phyloP scores from a whole-genome alignment of 2,329 filamentous ascomycete genomes.

The Paecilomyces formosus region DNA sequence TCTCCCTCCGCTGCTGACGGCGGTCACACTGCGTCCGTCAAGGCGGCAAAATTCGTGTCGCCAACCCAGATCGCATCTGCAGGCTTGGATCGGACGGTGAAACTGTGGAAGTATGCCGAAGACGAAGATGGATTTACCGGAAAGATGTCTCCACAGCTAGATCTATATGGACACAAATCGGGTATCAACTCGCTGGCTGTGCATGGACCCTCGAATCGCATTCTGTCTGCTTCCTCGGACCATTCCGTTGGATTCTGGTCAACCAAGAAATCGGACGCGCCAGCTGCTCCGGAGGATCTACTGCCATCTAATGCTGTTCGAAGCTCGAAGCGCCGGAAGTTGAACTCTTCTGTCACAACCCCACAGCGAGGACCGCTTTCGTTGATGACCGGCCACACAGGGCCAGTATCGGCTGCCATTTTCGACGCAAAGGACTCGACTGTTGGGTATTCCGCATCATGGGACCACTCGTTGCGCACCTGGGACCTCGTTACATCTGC shows the following conservation, averaged over 20 bases:
- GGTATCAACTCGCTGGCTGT: conserved; percentile 68
- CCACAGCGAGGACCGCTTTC: conserved; percentile 72
- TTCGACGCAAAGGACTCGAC: conserved; percentile 82
- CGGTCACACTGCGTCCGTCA: conserved; percentile 70
- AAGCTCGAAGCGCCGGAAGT: conserved; percentile 69
- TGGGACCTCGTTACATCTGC: conserved; percentile 78
- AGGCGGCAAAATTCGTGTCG: conserved; percentile 76
- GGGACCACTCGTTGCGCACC: conserved; percentile 85
- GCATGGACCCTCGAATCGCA: conserved; percentile 63
- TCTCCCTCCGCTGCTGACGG: conserved; percentile 60
- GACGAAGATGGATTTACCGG: conserved; percentile 52
- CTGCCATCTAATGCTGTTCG: conserved; percentile 59
- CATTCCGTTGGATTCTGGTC: conserved; percentile 85
- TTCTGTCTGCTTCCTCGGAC: conserved; percentile 81
- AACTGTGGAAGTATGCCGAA: conserved; percentile 83
- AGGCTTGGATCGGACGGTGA: conserved; percentile 74
- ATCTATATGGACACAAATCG: conserved; percentile 75
- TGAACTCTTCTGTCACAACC: conserved; percentile 50
- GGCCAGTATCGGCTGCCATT: conserved; percentile 67
- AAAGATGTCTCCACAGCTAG: conserved; percentile 63
- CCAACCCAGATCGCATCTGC: conserved; percentile 72
- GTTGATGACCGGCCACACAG: conserved; percentile 64
- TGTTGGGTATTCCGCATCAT: conserved; percentile 83
- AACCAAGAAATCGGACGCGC: conserved; percentile 66
- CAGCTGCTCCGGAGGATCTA: conserved; percentile 61